phyloP scores from a whole-genome alignment of 164 flowering plant genomes.

The Amborella trichopoda region DNA sequence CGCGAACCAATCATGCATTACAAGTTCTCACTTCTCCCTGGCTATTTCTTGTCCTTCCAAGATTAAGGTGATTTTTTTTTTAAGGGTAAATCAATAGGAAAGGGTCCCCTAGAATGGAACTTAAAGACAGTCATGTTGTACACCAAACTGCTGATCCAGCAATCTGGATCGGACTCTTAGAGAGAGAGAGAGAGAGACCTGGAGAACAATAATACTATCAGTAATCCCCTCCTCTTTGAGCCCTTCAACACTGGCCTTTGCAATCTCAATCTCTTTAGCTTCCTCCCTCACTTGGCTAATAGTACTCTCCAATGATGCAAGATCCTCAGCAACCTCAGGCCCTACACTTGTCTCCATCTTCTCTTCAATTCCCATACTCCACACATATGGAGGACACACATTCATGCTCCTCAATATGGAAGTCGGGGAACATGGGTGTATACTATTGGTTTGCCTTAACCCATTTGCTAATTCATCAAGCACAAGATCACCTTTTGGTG shows the following conservation, averaged over 20 bases:
- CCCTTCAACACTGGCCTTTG: constrained; percentile 53
- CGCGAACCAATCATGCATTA: too few species aligned
- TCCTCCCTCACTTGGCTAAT: constrained; percentile 59
- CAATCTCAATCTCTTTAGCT: constrained; percentile 40
- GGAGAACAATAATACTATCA: constrained; percentile 42
- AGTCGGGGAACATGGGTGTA: constrained; percentile 58
- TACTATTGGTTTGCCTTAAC: constrained; percentile 26
- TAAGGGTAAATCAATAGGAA: too few species aligned
- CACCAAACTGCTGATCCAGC: too few species aligned
- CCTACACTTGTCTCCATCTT: constrained; percentile 11
- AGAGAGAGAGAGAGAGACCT: too few species aligned
- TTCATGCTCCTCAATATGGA: constrained; percentile 46
- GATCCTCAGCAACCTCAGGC: constrained; percentile 14
- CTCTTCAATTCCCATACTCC: constrained; percentile 17
- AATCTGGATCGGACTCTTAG: too few species aligned
- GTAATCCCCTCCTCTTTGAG: constrained; percentile 72
- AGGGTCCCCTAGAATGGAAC: too few species aligned
- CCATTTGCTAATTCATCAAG: constrained; percentile 60
- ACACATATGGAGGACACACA: constrained; percentile 13
- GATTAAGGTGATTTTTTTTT: too few species aligned
- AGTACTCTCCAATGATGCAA: constrained; percentile 37
- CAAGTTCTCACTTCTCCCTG: too few species aligned
- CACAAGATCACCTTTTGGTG: constrained; percentile 89
- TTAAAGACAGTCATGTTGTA: too few species aligned
- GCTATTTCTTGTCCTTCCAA: too few species aligned